Conservation (phyloP, 2,329 filamentous ascomycete species). For the Aphanoascus verrucosus region DNA sequence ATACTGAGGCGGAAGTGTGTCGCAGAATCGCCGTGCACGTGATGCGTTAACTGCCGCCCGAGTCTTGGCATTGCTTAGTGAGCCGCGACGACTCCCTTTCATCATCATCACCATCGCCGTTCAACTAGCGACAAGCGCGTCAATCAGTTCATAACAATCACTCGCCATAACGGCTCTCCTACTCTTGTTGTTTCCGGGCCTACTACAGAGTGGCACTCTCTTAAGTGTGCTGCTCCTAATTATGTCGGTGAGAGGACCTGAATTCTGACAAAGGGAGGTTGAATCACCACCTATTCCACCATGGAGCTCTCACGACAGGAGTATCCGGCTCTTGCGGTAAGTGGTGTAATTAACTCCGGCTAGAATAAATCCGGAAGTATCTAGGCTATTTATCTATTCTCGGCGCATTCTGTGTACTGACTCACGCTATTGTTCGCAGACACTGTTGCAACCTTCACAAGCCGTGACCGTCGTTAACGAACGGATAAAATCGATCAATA, state of each 20-base stretch:
- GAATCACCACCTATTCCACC: constrained; percentile 11
- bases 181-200: background rate
- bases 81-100: too few species aligned
- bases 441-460: constrained; percentile 66
- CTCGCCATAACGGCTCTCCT: too few species aligned
- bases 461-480: constrained; percentile 75
- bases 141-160: background rate
- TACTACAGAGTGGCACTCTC: background rate
- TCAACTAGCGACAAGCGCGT: background rate
- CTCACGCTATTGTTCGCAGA: constrained; percentile 40
- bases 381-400: background rate
- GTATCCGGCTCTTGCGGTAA: constrained; percentile 90
- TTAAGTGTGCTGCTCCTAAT: background rate
- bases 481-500: constrained; percentile 74
- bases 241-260: background rate
- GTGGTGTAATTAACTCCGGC: constrained; percentile 25
- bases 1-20: too few species aligned
- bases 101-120: background rate
- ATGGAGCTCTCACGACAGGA: constrained; percentile 78
- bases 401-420: background rate
- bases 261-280: background rate
- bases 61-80: too few species aligned
- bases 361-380: background rate
- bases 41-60: constrained; percentile 4
- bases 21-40: constrained; percentile 17